Base-by-base conservation (phyloP, 2,329 filamentous ascomycete genomes). In the Neofusicoccum ribis region DNA sequence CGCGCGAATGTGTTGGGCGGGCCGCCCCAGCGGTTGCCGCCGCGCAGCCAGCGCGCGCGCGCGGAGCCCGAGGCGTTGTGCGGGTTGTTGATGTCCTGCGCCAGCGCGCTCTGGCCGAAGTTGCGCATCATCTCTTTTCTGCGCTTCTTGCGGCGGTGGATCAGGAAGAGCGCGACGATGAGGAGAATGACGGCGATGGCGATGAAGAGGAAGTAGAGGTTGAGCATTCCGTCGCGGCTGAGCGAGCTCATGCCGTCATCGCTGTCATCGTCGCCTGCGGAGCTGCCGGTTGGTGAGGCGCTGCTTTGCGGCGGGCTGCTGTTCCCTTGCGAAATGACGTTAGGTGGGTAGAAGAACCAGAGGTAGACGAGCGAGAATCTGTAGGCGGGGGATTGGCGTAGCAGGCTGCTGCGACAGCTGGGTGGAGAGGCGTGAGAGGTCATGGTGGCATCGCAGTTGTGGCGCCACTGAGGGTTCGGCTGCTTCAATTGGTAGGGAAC, bases 131-230 rank as follows among this genome's bases (percentile, higher is more conserved):
- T 69, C 7, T 73, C 68, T 64, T 73, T 66, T 54, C 67, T 74
- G 41, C 69, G 76, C 70, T 68, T 76, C 69, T 70, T 78, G 11
- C 81, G 80, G 14, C 79, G 77, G 60, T 83, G 76, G 59, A 84
- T 75, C 50, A 84, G 72, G 67, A 82, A 79, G 15, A 79, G 68
- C 14, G 77, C 72, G 27, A 79, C 68, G 50, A 79, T 75, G 36
- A 83, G 54, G 3, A 84, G 65, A 4, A 81, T 73, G 51, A 82
- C 78, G 65, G 84, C 72, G 27, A 88, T 78, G 31, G 84, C 80
- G 54, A 88, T 80, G 77, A 86, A 87, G 69, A 85, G 80, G 74
- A 87, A 85, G 68, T 85, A 85, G 69, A 83, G 81, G 66, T 80
- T 78, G 62, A 80, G 77, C 3, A 83, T 71, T 36, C 70, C 68